Evolutionary conservation across 176 grass and related monocot genomes (phyloP), one percentile per base, ranked within the genome.

Genomic region (Lolium multiflorum): DNA sequence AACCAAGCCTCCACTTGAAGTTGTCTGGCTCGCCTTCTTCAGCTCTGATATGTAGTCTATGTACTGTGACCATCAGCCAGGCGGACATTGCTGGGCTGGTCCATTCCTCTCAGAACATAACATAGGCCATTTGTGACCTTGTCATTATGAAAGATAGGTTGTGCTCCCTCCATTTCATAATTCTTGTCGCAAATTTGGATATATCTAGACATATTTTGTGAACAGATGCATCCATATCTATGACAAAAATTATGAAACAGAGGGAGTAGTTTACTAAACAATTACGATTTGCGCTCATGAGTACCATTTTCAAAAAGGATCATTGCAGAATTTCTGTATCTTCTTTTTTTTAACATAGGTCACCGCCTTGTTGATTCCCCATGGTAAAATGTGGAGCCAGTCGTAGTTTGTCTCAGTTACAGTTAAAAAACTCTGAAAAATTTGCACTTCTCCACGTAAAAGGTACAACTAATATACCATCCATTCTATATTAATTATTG

Each of bases 331-430:
- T 94, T 95, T 35, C 84, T 79, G 46, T 98, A 95, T 11, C 78
- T 90, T 28, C 28, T 28, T 28, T 79, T 95, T 88, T 64, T 98
- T 95, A 31, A 98, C 93, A 88, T 98, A 98, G 26, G 74, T 92
- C 50, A 98, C 93, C 38, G 93, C 93, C 75, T 94, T 98, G 85
- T 94, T 90, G 51, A 94, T 95, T 81, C 96, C 93, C 93, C 93
- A 98, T 3, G 96, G 96, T 25, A 95, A 91, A 76, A 95, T 98
- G 90, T 94, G 94, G 26, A 98, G 90, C 93, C 96, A 98, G 21
- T 92, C 76, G 5, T 93, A 95, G 78, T 98, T 81, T 65, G 93
- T 91, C 96, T 95, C 10, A 37, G 6, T 66, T 11, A 65, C 3
- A 54, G 73, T 54, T 76, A 54, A 21, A 51, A 2, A 28, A 51